Percentiles rank a stretch among this genome's conserved stretches.
Evolutionary conservation across 164 flowering plant genomes (phyloP).

Genomic region (Vitis cinerea): DNA sequence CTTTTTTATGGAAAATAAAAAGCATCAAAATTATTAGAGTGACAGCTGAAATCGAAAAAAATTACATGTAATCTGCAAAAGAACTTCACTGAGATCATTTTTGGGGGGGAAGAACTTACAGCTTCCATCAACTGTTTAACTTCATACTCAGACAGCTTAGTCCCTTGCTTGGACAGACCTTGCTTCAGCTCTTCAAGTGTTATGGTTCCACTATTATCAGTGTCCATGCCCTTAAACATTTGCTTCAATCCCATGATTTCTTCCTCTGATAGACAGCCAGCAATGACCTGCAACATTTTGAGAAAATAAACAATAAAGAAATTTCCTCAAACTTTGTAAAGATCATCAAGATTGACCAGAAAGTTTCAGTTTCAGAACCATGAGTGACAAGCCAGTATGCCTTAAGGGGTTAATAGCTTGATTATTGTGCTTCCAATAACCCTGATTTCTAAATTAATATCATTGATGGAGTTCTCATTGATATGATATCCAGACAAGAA

Average conservation of each 20-base stretch:
- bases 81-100: too few species aligned
- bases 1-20: slow-evolving; percentile 24
- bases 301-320: background rate
- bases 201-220: slow-evolving; percentile 88
- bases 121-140: slow-evolving; percentile 94
- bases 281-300: slow-evolving; percentile 61
- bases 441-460: too few species aligned
- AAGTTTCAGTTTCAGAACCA: too few species aligned
- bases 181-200: slow-evolving; percentile 88
- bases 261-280: slow-evolving; percentile 94
- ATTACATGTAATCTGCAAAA: too few species aligned
- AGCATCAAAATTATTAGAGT: too few species aligned
- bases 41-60: background rate
- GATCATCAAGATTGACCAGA: background rate
- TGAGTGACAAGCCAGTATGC: too few species aligned
- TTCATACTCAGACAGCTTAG: slow-evolving; percentile 78
- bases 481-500: too few species aligned
- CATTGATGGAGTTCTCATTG: too few species aligned
- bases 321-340: background rate
- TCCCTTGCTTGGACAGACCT: slow-evolving; percentile 87
- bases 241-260: slow-evolving; percentile 89
- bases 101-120: slow-evolving; percentile 40
- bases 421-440: too few species aligned
- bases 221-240: slow-evolving; percentile 90
- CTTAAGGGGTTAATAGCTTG: too few species aligned